Percentiles rank a stretch among this genome's conserved stretches.
These are phyloP conservation scores for Fusarium sp. DNA, from an alignment of 2,329 filamentous ascomycete genomes.

Conservation along the genomic window DNA sequence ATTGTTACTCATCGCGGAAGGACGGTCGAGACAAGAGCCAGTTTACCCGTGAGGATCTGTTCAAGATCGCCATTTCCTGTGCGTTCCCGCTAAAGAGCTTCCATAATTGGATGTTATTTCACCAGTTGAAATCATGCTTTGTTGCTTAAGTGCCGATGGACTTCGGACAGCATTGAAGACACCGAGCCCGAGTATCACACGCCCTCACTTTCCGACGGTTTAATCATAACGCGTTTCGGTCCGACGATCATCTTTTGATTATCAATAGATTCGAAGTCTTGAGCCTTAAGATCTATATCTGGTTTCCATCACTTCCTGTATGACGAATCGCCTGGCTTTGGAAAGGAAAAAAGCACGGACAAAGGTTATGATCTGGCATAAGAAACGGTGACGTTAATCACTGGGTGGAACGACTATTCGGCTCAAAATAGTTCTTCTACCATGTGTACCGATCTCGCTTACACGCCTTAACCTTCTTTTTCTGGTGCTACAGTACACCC, in stretches of 20 bases:
- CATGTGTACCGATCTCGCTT: background rate
- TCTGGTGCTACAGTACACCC: background rate
- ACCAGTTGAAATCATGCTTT: background rate
- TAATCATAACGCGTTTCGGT: background rate
- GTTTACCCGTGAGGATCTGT: background rate
- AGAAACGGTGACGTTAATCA: background rate
- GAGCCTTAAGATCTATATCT: background rate
- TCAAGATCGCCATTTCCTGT: background rate
- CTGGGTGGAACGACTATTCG: background rate
- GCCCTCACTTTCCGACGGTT: background rate
- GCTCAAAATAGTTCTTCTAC: background rate
- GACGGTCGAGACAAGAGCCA: background rate
- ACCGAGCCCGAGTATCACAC: background rate
- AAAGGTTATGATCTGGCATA: background rate
- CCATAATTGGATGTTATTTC: background rate
- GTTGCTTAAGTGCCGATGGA: constrained; percentile 5
- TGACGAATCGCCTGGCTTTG: background rate
- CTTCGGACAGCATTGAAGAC: background rate
- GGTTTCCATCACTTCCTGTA: background rate
- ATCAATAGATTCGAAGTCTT: background rate
- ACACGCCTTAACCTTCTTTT: background rate
- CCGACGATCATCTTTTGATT: background rate
- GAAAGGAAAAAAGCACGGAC: background rate
- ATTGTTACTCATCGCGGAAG: background rate
- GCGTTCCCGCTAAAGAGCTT: background rate